A percentile compares a stretch with the other conserved stretches of the same genome.
phyloP scores from a whole-genome alignment of 208 protist species.

The Trypanosoma platydactyli region DNA sequence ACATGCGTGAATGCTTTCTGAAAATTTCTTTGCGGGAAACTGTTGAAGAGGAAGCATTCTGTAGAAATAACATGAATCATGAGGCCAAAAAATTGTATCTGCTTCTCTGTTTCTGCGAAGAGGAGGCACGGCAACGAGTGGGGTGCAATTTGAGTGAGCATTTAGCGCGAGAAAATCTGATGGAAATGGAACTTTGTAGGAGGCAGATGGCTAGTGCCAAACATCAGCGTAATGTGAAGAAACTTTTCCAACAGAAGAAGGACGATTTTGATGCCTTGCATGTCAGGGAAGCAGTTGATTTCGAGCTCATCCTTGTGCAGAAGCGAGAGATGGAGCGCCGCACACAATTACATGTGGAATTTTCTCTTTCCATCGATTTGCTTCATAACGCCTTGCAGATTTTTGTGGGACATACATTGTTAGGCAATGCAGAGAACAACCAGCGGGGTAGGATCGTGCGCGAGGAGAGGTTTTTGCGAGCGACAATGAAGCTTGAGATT shows the following conservation, averaged over 20 bases:
- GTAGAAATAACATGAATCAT: not conserved
- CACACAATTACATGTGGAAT: not conserved
- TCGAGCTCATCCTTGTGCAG: not conserved
- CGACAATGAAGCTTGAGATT: not conserved
- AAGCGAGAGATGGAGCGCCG: not conserved
- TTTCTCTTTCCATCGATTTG: not conserved
- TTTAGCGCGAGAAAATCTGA: conserved; percentile 1
- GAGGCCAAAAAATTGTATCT: not conserved
- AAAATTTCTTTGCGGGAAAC: not conserved
- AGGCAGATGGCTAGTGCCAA: no score
- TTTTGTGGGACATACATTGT: not conserved
- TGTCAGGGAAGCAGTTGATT: conserved; percentile 1
- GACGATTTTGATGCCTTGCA: not conserved
- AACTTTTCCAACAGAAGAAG: not conserved
- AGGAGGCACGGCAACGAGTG: not conserved
- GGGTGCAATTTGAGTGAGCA: not conserved
- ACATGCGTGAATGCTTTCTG: conserved; percentile 12
- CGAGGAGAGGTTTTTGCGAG: conserved; percentile 4
- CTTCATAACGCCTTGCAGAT: not conserved
- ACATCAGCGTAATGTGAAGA: not conserved
- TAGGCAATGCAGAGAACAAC: not conserved
- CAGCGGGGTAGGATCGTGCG: not conserved
- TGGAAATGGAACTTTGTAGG: no score
- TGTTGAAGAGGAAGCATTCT: conserved; percentile 1
- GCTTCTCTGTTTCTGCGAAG: not conserved